These are phyloP conservation scores for Gossypium bickii DNA, from an alignment of 345 rosid species.

Conservation along the genomic window DNA sequence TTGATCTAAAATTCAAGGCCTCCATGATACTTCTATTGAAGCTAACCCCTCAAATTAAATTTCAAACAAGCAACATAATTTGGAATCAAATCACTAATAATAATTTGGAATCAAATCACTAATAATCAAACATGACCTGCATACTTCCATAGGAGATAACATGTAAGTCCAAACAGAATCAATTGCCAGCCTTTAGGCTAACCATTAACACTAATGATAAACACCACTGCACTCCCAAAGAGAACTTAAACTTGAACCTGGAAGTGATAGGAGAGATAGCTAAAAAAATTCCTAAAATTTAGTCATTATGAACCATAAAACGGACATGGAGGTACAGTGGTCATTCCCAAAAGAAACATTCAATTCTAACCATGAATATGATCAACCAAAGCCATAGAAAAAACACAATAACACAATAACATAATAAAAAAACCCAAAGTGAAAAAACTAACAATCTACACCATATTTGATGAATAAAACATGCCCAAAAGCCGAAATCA, in stretches of 20 bases:
- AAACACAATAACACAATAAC: background rate
- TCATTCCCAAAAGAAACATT: too few relatives aligned
- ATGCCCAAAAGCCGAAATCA: background rate
- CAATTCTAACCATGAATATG: too few relatives aligned
- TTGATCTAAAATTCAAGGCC: too few relatives aligned
- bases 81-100: too few relatives aligned
- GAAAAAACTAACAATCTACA: background rate
- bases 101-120: background rate
- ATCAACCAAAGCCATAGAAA: background rate
- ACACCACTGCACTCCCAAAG: background rate
- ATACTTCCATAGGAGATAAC: background rate
- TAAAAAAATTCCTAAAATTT: too few relatives aligned
- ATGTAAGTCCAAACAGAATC: background rate
- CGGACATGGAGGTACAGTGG: too few relatives aligned
- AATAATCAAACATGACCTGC: background rate
- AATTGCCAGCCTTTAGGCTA: background rate
- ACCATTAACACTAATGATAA: background rate
- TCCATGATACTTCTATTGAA: background rate
- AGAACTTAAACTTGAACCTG: too few relatives aligned
- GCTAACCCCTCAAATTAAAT: background rate
- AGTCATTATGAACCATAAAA: too few relatives aligned
- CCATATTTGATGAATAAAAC: background rate
- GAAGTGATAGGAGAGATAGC: too few relatives aligned
- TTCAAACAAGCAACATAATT: background rate
- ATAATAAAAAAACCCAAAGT: background rate